Percentiles rank a stretch among this genome's conserved stretches.
These are phyloP conservation scores for Agapanthus africanus DNA, from an alignment of 106 monocot genomes.

Conservation along the genomic window DNA sequence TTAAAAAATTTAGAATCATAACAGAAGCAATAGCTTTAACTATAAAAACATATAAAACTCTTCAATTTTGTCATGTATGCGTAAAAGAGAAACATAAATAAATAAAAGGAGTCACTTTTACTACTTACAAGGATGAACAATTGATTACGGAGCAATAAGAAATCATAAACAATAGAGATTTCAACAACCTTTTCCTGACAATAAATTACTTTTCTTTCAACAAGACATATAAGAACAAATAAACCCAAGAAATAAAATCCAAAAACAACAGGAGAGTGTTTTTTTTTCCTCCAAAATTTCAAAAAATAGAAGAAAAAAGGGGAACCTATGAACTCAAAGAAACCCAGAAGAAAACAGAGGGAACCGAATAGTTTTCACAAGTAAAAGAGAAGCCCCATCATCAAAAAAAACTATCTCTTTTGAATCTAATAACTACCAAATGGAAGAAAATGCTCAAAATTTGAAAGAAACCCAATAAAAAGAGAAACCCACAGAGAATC, in stretches of 20 bases:
- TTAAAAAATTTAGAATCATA: background rate
- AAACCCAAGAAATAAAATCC: background rate
- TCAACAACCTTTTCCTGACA: no score
- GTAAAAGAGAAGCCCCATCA: background rate
- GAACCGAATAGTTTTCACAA: background rate
- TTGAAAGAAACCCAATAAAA: conserved; percentile 4
- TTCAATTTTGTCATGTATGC: background rate
- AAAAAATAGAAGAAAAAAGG: background rate
- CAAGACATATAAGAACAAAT: background rate
- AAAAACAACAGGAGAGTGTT: no score
- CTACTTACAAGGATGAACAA: background rate
- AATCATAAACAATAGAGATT: no score
- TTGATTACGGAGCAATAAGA: background rate
- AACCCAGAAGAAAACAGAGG: background rate
- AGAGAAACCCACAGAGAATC: background rate
- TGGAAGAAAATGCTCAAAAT: background rate
- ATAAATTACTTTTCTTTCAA: no score
- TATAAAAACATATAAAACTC: background rate
- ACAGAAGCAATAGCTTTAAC: background rate
- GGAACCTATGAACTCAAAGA: background rate
- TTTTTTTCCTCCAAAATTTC: no score
- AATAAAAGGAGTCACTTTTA: background rate
- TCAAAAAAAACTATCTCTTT: background rate
- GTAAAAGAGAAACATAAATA: background rate
- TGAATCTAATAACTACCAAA: background rate